Conservation (phyloP, 2,329 filamentous ascomycete species). For the Trichoderma citrinoviride region DNA sequence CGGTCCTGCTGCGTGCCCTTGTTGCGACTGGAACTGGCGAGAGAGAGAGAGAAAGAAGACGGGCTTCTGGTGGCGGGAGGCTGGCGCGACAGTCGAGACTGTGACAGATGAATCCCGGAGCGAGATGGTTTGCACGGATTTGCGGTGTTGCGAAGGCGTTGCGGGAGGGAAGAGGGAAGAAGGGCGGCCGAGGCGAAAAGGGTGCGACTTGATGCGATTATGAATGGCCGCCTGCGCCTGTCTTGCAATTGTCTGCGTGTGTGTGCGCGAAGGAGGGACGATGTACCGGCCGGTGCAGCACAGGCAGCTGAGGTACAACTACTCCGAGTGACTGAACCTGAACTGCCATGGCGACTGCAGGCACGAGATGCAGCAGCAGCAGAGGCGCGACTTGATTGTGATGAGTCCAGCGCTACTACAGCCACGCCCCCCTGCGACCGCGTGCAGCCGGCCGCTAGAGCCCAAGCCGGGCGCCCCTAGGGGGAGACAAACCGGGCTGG, state of each 20-base stretch:
- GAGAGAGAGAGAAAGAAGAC: neutral
- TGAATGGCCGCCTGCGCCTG: slow-evolving; percentile 25
- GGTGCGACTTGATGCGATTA: slow-evolving; percentile 25
- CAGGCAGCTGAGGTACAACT: too few species aligned
- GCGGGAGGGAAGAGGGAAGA: slow-evolving; percentile 36
- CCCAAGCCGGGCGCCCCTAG: slow-evolving; percentile 15
- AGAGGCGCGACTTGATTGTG: slow-evolving; percentile 13
- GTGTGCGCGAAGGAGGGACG: neutral
- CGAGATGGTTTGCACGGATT: slow-evolving; percentile 47
- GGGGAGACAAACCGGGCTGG: neutral
- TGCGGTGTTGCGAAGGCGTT: slow-evolving; percentile 51
- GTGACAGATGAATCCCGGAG: slow-evolving; percentile 59
- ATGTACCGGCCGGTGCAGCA: too few species aligned
- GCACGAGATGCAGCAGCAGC: slow-evolving; percentile 13
- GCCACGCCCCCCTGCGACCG: slow-evolving; percentile 9
- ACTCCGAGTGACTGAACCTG: too few species aligned
- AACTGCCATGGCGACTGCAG: neutral
- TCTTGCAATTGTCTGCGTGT: neutral
- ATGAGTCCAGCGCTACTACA: slow-evolving; percentile 16
- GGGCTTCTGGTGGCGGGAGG: slow-evolving; percentile 35
- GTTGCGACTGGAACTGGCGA: neutral
- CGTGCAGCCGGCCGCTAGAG: slow-evolving; percentile 10
- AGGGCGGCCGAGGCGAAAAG: slow-evolving; percentile 35
- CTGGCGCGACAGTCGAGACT: slow-evolving; percentile 59
- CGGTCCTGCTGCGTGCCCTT: too few species aligned